Evolutionary conservation across 345 rosid species (phyloP), one percentile per base, ranked within the genome.

Genomic region (Salix exigua): DNA sequence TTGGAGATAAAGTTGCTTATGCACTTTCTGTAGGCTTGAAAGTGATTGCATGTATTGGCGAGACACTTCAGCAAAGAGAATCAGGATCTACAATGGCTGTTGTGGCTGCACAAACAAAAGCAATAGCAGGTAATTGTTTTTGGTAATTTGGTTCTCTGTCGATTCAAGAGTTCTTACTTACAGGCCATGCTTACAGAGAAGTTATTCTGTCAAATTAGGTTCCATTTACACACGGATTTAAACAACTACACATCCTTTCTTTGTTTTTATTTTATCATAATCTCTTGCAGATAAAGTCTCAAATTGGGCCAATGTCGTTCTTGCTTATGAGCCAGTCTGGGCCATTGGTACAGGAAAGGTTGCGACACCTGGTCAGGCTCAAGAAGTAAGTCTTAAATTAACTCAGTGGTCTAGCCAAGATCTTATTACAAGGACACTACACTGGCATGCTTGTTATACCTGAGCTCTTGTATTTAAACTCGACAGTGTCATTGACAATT

Each of bases 341-440:
- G 96, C 96, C 77, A 89, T 91, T 79, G 96, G 96, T 30, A 91
- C 93, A 0, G 96, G 92, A 61, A 91, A 91, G 86, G 96, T 89
- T 78, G 96, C 93, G 75, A 79, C 92, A 37, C 96, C 92, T 46
- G 87, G 86, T 77, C 96, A 91, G 78, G 93, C 96, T 67, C 96
- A 89, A 75, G 93, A 91, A 82, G 96, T 89, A 82, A 83, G 84
- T 71, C 68, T 16, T 23, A 40, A 13, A 26, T 46, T 40, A 5
- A 48, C 9, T 19, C 12, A 31, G 31, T 44, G 30, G 19, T 75
- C 26, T 44, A 5, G 21, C 35, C n/a, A 51, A 37, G 63, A 18
- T 65, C 42, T 35, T 71, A 12, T 71, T 13, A 46, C 51, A 3
- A 46, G 51, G 19, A 46, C 19, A 46, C 14, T 58, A 23, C 28